Base-by-base conservation (phyloP, 2,329 filamentous ascomycete species). In the Chaetomium sp. region DNA sequence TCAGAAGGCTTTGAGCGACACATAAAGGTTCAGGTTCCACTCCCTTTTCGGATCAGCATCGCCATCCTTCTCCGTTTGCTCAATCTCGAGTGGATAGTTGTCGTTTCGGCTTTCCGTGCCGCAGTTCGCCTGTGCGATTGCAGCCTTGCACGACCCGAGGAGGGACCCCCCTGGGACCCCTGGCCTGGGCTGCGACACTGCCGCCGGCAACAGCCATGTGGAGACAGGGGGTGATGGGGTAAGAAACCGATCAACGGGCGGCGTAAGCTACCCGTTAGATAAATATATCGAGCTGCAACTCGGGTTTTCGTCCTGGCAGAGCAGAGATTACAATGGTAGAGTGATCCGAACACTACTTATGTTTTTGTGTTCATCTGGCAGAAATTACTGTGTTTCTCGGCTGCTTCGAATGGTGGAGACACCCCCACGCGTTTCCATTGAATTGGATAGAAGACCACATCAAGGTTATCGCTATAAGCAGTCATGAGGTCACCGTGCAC, bases 401-500 rank as follows among this genome's bases (percentile, higher is more conserved):
- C 4, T 42, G 38, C 16, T 19, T 16, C 38, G 38, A n/a, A 5
- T 38, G 16, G 38, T 2, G 2, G 16, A 16, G 16, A n/a, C 6
- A 16, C 2, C 19, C 13, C 4, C 13, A 19, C 38, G 5, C 38
- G 16, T 42, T 38, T n/a, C 19, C 19, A 10, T 35, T 35, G 38
- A 16, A 42, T n/a, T 19, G 38, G 16, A 19, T 16, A 38, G 16
- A n/a, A 16, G n/a, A 6, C 38, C 1, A 33, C 8, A 33, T 33
- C 4, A 42, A 19, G 38, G 5, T n/a, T 51, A 69, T 65, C 61
- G 53, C 27, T 65, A 8, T 70, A 68, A 57, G 51, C 56, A 29
- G 5, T 8, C 23, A 70, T 71, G 69, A 71, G 69, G 69, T 71
- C 69, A 71, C 69, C 62, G 57, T 65, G 63, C 68, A 38, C 62